These are phyloP conservation scores for Plantago rigida DNA, from an alignment of 305 asterid genomes.

Conservation along the genomic window DNA sequence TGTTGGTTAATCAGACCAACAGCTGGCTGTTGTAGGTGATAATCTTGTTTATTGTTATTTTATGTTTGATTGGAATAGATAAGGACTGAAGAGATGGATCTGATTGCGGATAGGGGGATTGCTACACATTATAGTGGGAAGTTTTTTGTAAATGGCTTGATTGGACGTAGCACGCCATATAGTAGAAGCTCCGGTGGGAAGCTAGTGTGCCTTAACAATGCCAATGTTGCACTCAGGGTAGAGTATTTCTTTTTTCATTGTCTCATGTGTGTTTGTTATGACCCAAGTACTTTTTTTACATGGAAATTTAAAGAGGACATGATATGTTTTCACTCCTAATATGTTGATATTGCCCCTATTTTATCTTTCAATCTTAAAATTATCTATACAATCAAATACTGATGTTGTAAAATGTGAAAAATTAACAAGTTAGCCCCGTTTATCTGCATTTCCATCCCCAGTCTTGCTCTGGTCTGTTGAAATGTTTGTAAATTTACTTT, in stretches of 20 bases:
- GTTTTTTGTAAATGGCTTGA: constrained; percentile 63
- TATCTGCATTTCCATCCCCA: not conserved
- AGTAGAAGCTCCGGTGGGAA: constrained; percentile 54
- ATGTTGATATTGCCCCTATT: not conserved
- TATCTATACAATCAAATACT: not conserved
- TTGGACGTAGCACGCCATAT: constrained; percentile 52
- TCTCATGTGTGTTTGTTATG: no score
- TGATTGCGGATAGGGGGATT: constrained; percentile 88
- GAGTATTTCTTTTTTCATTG: constrained; percentile 9
- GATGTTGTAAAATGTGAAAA: not conserved
- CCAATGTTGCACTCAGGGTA: constrained; percentile 89
- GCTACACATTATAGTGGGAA: constrained; percentile 92
- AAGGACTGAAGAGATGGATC: constrained; percentile 90
- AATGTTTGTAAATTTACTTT: constrained; percentile 6
- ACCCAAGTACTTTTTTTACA: not conserved
- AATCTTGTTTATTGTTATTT: not conserved
- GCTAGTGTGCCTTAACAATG: constrained; percentile 72
- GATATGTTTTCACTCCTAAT: not conserved
- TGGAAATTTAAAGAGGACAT: not conserved
- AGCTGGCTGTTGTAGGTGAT: not conserved
- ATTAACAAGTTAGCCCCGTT: not conserved
- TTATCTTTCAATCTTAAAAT: no score
- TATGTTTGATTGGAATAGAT: constrained; percentile 40
- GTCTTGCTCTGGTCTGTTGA: not conserved
- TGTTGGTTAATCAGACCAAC: no score